phyloP scores from a whole-genome alignment of 2,329 filamentous ascomycete genomes.

The Byssochlamys sp. region DNA sequence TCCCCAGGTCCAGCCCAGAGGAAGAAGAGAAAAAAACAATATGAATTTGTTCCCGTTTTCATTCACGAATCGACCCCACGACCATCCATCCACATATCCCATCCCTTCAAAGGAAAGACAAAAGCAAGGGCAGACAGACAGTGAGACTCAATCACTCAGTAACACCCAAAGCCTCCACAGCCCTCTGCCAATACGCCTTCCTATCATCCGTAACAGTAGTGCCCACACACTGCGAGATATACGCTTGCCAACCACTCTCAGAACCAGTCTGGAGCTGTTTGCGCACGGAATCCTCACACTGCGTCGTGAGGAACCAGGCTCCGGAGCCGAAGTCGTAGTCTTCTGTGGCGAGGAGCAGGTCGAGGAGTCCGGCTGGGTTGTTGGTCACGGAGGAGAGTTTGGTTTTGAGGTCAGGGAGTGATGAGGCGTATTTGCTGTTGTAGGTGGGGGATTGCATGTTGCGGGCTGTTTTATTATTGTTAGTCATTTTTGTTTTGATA shows the following conservation, averaged over 20 bases:
- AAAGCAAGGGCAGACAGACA: not conserved
- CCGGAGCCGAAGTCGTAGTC: conserved; percentile 49
- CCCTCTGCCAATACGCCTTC: conserved; percentile 42
- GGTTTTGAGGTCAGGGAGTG: conserved; percentile 35
- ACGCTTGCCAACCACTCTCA: conserved; percentile 43
- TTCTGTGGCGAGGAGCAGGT: conserved; percentile 40
- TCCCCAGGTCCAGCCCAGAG: not conserved
- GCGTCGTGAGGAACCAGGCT: conserved; percentile 51
- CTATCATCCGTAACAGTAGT: conserved; percentile 40
- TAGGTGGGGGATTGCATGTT: conserved; percentile 54
- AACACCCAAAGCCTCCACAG: conserved; percentile 33
- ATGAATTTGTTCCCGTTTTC: too few species aligned
- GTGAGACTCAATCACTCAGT: conserved; percentile 3
- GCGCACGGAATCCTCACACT: conserved; percentile 42
- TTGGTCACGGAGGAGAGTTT: conserved; percentile 24
- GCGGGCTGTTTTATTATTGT: conserved; percentile 31
- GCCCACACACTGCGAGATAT: conserved; percentile 46
- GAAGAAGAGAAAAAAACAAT: not conserved
- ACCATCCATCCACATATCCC: not conserved
- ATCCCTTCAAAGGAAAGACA: not conserved
- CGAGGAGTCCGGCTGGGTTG: conserved; percentile 37
- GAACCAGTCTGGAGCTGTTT: conserved; percentile 38
- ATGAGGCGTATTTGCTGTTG: conserved; percentile 47
- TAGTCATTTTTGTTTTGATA: conserved; percentile 1
- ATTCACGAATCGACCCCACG: too few species aligned